Base-by-base conservation (phyloP, 2,329 filamentous ascomycete species). In the Cladosporium colombiae region DNA sequence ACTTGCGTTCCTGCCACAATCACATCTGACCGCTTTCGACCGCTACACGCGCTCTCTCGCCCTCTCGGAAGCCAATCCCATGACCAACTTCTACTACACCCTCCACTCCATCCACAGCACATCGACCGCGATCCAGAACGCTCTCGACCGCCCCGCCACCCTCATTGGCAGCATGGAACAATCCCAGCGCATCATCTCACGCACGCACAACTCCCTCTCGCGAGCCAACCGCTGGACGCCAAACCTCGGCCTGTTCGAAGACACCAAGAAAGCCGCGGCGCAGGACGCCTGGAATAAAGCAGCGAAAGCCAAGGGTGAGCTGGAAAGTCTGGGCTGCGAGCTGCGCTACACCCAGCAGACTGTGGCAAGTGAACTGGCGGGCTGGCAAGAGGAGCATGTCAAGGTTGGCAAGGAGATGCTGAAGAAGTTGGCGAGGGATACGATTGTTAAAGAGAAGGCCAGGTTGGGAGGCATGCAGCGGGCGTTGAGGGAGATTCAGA, bases 261-360 rank as follows among this genome's bases (percentile, higher is more conserved):
- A 98, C 70, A 92, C 93, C 0, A 85, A 94, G 23, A 89, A 91
- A 75, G 88, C 91, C 33, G 84, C 93, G 11, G 90, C 93, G 71
- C 89, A 92, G 69, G 95, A 98, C 66, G 91, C 91, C 52, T 91
- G 93, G 79, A 89, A 91, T 70, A 92, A 91, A 72, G 91, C 92
- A 44, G 84, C 86, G 16, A 88, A 89, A 69, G 87, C 86, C 25
- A 86, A 89, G 69, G 79, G 83, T 21, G 92, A 97, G 75, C 85
- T 91, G 13, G 86, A 89, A 23, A 86, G 88, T 52, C 79, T 97
- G n/a, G 89, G 90, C 0, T 87, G 87, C 61, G 95, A 99, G 78
- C 81, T 99, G 64, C 83, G 92, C 59, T 97, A 95, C 77, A 97
- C 93, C 57, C 94, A 97, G 79, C 92, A 96, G 77, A 92, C 94